Evolutionary conservation across 495 filamentous ascomycete genomes (phyloP), one percentile per base, ranked within the genome.

Genomic region (Neurospora sp.): DNA sequence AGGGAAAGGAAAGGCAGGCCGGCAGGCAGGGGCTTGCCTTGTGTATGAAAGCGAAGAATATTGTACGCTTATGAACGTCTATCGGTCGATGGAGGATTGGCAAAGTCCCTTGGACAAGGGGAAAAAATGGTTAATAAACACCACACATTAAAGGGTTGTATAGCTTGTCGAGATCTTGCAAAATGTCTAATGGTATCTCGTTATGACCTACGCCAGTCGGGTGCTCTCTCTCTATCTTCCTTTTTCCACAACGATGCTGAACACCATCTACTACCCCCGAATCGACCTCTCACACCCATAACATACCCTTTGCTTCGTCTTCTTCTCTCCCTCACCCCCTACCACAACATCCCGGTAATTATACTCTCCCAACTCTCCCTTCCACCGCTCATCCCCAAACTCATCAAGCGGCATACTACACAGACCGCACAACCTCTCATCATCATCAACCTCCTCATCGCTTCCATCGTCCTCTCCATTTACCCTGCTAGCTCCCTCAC

Each of bases 281-380:
- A 82, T 79, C 68, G 85, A 83, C 74, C 86, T 82, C 76, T 86
- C 81, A 75, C 87, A 88, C 22, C 87, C 87, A 75, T 88, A 88
- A 74, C 87, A 88, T 59, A 88, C 72, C 73, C 74, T 74, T 41
- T 68, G 71, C 39, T 74, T 71, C 27, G 7, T 71, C 18, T 20
- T 39, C 66, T 71, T 66, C 68, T 9, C 73, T 1, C 35, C 75
- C 3, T 70, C 70, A 14, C 66, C 71, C 4, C 75, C 74, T n/a
- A 9, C 40, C 41, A 73, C 12, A 8, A 2, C 22, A 66, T 66
- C 53, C 27, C 6, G 6, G 35, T 66, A 66, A 18, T 3, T 66
- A 37, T 66, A 27, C 53, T 66, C 72, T 8, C 84, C 83, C 40
- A 86, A 75, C 81, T 87, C 84, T 4, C 86, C 86, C 69, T 82